A percentile compares a stretch with the other conserved stretches of the same genome.
These are phyloP conservation scores for Aspergillus hancockii DNA, from an alignment of 495 filamentous ascomycete genomes.

Conservation along the genomic window DNA sequence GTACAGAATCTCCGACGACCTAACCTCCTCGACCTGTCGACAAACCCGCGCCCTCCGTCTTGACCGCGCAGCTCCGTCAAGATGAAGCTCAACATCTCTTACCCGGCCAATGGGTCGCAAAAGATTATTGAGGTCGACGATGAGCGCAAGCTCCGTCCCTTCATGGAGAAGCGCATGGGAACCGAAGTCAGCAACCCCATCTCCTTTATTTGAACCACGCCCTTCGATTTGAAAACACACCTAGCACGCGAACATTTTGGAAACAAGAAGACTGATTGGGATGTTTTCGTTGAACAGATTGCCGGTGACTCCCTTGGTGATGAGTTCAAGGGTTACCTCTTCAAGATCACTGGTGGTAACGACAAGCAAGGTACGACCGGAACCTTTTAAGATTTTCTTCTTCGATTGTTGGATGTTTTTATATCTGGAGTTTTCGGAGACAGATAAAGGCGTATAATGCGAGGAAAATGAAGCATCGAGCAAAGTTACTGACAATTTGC, in stretches of 20 bases:
- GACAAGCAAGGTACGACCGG: constrained; percentile 84
- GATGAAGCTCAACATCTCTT: constrained; percentile 97
- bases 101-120: constrained; percentile 97
- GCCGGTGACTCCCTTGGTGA: constrained; percentile 89
- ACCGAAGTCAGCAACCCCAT: constrained; percentile 69
- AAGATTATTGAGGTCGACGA: constrained; percentile 98
- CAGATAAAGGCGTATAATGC: neutral
- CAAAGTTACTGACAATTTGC: constrained; percentile 28
- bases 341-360: constrained; percentile 97
- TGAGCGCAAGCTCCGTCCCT: constrained; percentile 87
- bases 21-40: constrained; percentile 47
- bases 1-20: constrained; percentile 33
- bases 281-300: constrained; percentile 38
- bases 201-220: constrained; percentile 16
- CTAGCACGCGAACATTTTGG: constrained; percentile 17
- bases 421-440: neutral
- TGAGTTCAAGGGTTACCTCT: constrained; percentile 94
- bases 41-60: constrained; percentile 54
- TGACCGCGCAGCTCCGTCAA: constrained; percentile 55
- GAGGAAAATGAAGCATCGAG: constrained; percentile 1
- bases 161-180: constrained; percentile 95
- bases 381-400: constrained; percentile 5
- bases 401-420: neutral
- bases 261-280: constrained; percentile 42
- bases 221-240: constrained; percentile 11